Evolutionary conservation across 148 eudicot genomes (phyloP), one percentile per base, ranked within the genome.

Genomic region (Rhododendron kiyosumense): DNA sequence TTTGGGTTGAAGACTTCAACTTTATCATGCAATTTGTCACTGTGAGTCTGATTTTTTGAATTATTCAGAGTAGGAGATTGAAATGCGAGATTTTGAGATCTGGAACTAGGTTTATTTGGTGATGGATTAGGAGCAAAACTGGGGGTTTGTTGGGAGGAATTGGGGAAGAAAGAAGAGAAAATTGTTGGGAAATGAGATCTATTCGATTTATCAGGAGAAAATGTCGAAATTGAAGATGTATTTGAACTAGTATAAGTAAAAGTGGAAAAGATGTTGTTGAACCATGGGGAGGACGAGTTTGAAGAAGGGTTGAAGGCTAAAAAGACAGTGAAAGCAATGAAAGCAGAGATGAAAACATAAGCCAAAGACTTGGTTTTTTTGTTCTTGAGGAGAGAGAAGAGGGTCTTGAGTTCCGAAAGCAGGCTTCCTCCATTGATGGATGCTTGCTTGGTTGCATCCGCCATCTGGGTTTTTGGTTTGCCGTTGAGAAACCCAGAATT

Each of bases 231-330:
- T 57, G 88, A 77, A 13, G 90, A 22, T 17, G 88, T 0, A 28
- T 18, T 84, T 10, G 86, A 5, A 20, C 43, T 24, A 41, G 28
- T 52, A 18, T 82, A 54, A 41, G 78, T 74, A 30, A 65, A 76
- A 57, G 90, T 46, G 18, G 87, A 18, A 30, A 94, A 95, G 20
- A 92, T 84, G 89, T 89, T 92, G 26, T 88, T 43, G 86, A 92
- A 94, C 96, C 93, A 94, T 18, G 96, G 91, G 0, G 96, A 93
- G 61, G 95, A 88, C 76, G 94, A 88, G 54, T 90, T 86, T 41
- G 92, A 67, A 84, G 96, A 91, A 11, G 95, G 95, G 81, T 87
- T 88, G 65, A 94, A 94, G 15, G 98, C 95, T 46, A 93, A 78
- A 54, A 95, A 92, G 51, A 92, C 78, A 49, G 98, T 92, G 88